Evolutionary conservation across 768 basidiomycete species (phyloP), one percentile per base, ranked within the genome.

Genomic region (Crepidotus variabilis): DNA sequence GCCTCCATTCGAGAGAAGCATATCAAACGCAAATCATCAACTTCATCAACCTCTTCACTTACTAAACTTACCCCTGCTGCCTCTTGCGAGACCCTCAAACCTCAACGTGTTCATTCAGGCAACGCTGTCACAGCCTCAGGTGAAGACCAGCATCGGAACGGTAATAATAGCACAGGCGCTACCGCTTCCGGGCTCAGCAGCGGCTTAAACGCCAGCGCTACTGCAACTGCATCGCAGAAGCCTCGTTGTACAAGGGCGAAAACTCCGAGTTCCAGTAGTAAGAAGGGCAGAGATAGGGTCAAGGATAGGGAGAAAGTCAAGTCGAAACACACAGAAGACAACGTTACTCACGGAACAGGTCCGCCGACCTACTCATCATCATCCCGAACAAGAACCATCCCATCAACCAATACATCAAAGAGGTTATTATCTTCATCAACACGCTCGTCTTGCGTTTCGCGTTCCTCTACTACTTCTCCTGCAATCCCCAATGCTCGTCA

Each of bases 401-500:
- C 55, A 43, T 39, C 48, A 32, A 20, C 47, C 33, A 50, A 24
- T 11, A 39, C 20, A 24, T 49, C 54, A 48, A 39, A 43, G 36
- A 51, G 36, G 20, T 35, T 45, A 56, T 47, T 50, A 45, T 50
- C 50, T 51, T 33, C 33, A 18, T 24, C 50, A 49, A 13, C 22
- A 36, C 39, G 34, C 6, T 20, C 48, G 24, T 14, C 47, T 14
- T 43, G 32, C 23, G 51, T 20, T 50, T 39, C 43, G 43, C 47
- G 32, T 24, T 36, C 18, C 50, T 20, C 35, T 56, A 22, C 51
- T 54, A 14, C 45, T 45, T 51, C 21, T 39, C 55, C 55, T 51
- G 39, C 59, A 18, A 57, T 52, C 54, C 57, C 65, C 66, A 60
- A 67, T 67, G 66, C 59, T 62, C 61, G 34, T 52, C 56, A 57